A percentile compares a stretch with the other conserved stretches of the same genome.
These are phyloP conservation scores for Plasmodium relictum DNA, from an alignment of 169 alveolate genomes.

Conservation along the genomic window DNA sequence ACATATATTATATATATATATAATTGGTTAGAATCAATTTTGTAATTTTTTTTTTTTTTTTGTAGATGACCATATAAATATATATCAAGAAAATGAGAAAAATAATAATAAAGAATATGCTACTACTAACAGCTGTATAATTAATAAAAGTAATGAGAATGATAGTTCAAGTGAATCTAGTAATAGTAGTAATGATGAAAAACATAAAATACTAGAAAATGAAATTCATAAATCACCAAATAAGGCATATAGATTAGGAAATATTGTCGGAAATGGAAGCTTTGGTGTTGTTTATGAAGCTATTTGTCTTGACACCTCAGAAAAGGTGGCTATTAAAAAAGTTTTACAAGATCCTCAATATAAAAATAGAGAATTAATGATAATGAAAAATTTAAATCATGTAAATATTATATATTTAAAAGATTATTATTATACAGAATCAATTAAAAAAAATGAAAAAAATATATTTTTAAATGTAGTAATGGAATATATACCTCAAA, in stretches of 20 bases:
- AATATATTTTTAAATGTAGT: constrained; percentile 95
- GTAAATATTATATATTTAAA: constrained; percentile 94
- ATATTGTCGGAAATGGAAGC: constrained; percentile 97
- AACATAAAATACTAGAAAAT: constrained; percentile 3
- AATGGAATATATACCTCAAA: constrained; percentile 98
- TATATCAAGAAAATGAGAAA: constrained; percentile 21
- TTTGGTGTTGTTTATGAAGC: constrained; percentile 98
- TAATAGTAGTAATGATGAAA: constrained; percentile 6
- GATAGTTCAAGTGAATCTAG: background rate
- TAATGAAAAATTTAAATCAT: constrained; percentile 94
- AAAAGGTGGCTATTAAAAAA: constrained; percentile 97
- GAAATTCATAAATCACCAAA: constrained; percentile 57
- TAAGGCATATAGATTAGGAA: constrained; percentile 86
- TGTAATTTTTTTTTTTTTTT: background rate
- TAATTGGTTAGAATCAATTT: background rate
- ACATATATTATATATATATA: too few relatives aligned
- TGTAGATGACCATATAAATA: constrained; percentile 27
- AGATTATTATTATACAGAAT: constrained; percentile 92
- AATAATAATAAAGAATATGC: background rate
- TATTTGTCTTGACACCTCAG: constrained; percentile 94
- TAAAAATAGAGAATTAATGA: constrained; percentile 96
- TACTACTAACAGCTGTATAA: background rate
- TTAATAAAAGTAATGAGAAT: background rate
- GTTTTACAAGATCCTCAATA: constrained; percentile 97
- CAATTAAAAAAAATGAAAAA: constrained; percentile 75